Conservation (phyloP, 768 basidiomycete species). For the Trametes elegans region DNA sequence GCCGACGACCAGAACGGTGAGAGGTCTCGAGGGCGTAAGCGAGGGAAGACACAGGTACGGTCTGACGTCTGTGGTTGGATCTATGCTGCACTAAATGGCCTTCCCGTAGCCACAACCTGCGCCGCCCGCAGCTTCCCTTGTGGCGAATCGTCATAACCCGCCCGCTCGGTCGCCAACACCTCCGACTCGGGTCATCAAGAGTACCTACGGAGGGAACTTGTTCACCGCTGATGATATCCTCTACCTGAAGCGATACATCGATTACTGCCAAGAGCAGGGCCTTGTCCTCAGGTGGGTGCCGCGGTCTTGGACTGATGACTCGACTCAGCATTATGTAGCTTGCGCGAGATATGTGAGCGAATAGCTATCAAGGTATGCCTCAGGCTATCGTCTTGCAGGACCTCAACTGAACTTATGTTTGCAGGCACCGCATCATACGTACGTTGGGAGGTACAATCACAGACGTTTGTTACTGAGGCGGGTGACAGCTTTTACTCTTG, state of each 20-base stretch:
- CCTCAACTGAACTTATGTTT: too few species aligned
- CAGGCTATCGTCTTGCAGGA: neutral
- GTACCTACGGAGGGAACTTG: constrained; percentile 85
- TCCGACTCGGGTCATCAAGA: constrained; percentile 80
- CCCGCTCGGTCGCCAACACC: constrained; percentile 82
- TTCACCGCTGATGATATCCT: constrained; percentile 82
- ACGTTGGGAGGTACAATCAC: constrained; percentile 25
- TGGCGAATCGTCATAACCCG: constrained; percentile 61
- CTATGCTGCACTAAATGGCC: neutral
- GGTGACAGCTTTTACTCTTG: constrained; percentile 90
- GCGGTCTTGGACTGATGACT: neutral
- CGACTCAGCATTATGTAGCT: constrained; percentile 31
- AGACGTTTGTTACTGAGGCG: constrained; percentile 4
- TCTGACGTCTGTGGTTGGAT: neutral
- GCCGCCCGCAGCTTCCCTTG: constrained; percentile 62
- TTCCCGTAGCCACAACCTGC: constrained; percentile 47
- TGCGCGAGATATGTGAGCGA: constrained; percentile 85
- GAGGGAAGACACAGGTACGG: constrained; percentile 55
- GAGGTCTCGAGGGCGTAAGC: constrained; percentile 65
- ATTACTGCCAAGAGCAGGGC: constrained; percentile 88
- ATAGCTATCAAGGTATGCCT: constrained; percentile 72
- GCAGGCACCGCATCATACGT: constrained; percentile 89
- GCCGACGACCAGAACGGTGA: constrained; percentile 32
- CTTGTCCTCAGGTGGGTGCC: constrained; percentile 64
- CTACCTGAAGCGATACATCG: constrained; percentile 86